phyloP scores from a whole-genome alignment of 1,139 yeast genomes.

The Saccharomyces hybrid region DNA sequence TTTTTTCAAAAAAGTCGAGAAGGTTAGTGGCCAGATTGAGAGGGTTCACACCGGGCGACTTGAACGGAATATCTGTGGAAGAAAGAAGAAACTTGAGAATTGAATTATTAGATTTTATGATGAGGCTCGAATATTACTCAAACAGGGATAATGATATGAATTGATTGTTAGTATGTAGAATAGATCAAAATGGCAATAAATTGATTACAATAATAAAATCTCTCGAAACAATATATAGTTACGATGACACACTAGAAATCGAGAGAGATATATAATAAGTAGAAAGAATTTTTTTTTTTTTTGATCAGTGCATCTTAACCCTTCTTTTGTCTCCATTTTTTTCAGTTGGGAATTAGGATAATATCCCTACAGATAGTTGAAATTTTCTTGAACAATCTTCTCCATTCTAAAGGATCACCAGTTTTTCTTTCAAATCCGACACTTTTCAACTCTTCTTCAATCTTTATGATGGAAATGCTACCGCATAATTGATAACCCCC shows the following conservation, averaged over 20 bases:
- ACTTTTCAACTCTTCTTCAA: conserved; percentile 35
- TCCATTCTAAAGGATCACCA: conserved; percentile 67
- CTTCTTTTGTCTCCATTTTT: not conserved
- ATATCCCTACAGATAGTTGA: conserved; percentile 46
- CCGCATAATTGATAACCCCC: conserved; percentile 44
- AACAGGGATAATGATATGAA: conserved; percentile 1
- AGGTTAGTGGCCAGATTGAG: conserved; percentile 16
- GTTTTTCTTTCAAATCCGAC: conserved; percentile 46
- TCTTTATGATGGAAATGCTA: conserved; percentile 36
- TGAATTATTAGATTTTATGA: conserved; percentile 22
- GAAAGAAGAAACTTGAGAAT: conserved; percentile 22
- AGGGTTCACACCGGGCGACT: conserved; percentile 13
- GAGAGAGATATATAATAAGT: not conserved
- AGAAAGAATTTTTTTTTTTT: not conserved
- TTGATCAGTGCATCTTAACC: not conserved
- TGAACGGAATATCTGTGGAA: conserved; percentile 14
- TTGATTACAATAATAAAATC: not conserved
- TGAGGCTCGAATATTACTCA: conserved; percentile 19
- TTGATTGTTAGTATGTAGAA: not conserved
- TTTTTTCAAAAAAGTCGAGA: conserved; percentile 20
- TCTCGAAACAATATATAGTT: not conserved
- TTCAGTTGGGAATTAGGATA: conserved; percentile 18
- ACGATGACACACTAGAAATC: not conserved
- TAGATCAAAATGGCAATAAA: not conserved
- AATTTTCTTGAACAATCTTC: conserved; percentile 49